phyloP scores from a whole-genome alignment of 139 green algal species.

The Ostreobium quekettii region DNA sequence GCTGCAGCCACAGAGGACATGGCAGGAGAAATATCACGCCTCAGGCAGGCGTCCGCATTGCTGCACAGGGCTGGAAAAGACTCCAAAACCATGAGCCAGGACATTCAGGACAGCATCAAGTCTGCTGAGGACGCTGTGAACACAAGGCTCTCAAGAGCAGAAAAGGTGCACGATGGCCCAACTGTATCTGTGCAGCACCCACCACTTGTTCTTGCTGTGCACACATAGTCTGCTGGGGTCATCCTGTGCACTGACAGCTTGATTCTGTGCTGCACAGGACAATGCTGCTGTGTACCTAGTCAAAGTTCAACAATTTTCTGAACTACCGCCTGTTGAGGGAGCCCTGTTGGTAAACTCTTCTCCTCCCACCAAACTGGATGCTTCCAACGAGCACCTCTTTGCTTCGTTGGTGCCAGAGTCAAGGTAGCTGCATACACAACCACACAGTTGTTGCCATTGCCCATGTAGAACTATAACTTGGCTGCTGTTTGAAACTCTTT shows the following conservation, averaged over 20 bases:
- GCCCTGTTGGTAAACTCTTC: neutral
- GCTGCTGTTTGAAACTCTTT: too few species aligned
- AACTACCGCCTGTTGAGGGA: neutral
- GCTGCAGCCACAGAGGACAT: constrained; percentile 1
- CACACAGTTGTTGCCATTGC: too few species aligned
- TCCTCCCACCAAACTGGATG: neutral
- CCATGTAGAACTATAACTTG: too few species aligned
- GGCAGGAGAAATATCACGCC: constrained; percentile 1
- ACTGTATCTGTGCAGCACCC: too few species aligned
- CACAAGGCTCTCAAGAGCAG: constrained; percentile 30
- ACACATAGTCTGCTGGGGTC: too few species aligned
- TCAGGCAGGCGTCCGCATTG: neutral
- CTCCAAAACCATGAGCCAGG: constrained; percentile 22
- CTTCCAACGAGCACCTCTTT: constrained; percentile 51
- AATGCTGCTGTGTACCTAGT: constrained; percentile 6
- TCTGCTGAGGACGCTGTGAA: constrained; percentile 33
- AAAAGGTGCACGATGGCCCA: too few species aligned
- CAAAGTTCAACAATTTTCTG: constrained; percentile 5
- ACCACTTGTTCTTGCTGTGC: too few species aligned
- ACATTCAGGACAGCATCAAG: constrained; percentile 37
- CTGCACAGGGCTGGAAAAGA: neutral
- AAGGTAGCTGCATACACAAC: too few species aligned
- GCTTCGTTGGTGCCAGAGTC: constrained; percentile 58
- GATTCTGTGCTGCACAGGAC: too few species aligned
- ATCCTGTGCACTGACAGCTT: too few species aligned